Percentiles rank a stretch among this genome's conserved stretches.
Conservation (phyloP, 768 basidiomycete species). For the Suillus paluster region DNA sequence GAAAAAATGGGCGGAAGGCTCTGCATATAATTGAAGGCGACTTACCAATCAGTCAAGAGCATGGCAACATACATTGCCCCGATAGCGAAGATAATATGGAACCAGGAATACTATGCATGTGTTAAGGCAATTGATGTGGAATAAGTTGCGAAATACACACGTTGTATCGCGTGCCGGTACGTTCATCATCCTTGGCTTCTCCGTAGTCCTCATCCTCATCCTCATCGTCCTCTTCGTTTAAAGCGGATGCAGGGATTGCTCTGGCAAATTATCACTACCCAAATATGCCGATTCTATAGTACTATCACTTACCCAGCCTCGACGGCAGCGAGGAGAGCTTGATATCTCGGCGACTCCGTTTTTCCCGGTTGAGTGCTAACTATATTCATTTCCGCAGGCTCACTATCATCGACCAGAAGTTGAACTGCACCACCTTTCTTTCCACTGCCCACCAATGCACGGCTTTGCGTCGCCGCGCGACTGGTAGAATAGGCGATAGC, state of each 20-base stretch:
- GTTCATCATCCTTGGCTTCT: constrained; percentile 89
- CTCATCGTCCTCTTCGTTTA: constrained; percentile 72
- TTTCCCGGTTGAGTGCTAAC: constrained; percentile 85
- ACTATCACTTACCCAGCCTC: constrained; percentile 78
- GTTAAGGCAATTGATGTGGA: constrained; percentile 5
- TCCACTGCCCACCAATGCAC: constrained; percentile 80
- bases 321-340: constrained; percentile 93
- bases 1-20: constrained; percentile 11
- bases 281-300: not conserved
- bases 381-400: constrained; percentile 71
- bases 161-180: constrained; percentile 92
- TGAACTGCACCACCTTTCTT: constrained; percentile 68
- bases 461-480: constrained; percentile 93
- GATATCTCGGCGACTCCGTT: constrained; percentile 88
- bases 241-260: constrained; percentile 91
- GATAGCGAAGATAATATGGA: constrained; percentile 96
- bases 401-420: constrained; percentile 55
- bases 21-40: constrained; percentile 16
- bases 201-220: constrained; percentile 76
- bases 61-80: constrained; percentile 98
- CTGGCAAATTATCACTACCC: constrained; percentile 39
- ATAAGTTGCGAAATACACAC: constrained; percentile 46
- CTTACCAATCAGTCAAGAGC: constrained; percentile 95
- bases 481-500: constrained; percentile 98
- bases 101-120: constrained; percentile 86